phyloP scores from a whole-genome alignment of 177 flowering plant genomes.

The Vitis hybrid region DNA sequence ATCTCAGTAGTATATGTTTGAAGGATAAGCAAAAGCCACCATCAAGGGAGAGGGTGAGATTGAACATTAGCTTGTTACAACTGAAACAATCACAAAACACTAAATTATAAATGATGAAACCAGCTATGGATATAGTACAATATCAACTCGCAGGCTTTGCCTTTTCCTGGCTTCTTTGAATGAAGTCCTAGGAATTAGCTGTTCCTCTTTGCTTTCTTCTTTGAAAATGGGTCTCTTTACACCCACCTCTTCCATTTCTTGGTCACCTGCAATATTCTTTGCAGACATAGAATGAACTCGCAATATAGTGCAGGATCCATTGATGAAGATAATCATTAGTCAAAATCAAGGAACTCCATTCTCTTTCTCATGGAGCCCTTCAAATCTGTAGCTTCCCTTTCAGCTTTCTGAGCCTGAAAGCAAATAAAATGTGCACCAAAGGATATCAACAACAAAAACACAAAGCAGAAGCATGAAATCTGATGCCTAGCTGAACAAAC shows the following conservation, averaged over 20 bases:
- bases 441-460: too few species aligned
- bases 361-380: constrained; percentile 34
- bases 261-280: constrained; percentile 6
- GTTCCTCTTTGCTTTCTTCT: too few species aligned
- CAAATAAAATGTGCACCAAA: neutral
- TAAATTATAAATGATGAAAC: too few species aligned
- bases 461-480: too few species aligned
- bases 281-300: constrained; percentile 3
- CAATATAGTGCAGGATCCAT: neutral
- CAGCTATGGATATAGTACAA: too few species aligned
- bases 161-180: too few species aligned
- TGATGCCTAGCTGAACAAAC: too few species aligned
- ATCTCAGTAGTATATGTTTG: neutral
- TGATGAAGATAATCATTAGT: neutral
- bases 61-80: too few species aligned
- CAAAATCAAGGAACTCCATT: constrained; percentile 34
- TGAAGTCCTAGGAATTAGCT: too few species aligned
- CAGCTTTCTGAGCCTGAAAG: constrained; percentile 32
- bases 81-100: too few species aligned
- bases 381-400: constrained; percentile 28
- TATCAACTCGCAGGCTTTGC: too few species aligned
- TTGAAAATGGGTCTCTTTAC: neutral
- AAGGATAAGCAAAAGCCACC: neutral
- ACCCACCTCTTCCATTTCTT: neutral
- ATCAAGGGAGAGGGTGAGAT: neutral